Percentiles rank a stretch among this genome's conserved stretches.
Evolutionary conservation across 2,329 filamentous ascomycete species (phyloP).

Genomic region (Drechslerella dactyloides): DNA sequence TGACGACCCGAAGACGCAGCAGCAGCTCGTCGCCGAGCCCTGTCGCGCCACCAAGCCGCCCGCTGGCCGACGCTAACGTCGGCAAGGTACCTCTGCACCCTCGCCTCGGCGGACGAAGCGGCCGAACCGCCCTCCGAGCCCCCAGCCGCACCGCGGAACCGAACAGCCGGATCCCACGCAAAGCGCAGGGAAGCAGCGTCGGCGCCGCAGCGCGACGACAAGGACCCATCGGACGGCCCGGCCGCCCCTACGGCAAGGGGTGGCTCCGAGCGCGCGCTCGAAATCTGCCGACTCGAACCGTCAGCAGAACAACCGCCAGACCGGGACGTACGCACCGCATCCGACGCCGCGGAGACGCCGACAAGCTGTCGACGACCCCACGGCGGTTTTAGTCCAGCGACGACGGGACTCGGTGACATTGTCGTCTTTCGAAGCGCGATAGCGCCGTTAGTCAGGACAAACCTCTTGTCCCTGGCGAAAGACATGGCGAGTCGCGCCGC

Average conservation of each 20-base stretch:
- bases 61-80: neutral
- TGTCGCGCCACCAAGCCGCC: neutral
- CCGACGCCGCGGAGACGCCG: neutral
- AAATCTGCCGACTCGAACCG: neutral
- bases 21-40: constrained; percentile 1
- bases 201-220: neutral
- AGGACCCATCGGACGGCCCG: neutral
- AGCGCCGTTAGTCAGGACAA: constrained; percentile 15
- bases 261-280: neutral
- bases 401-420: neutral
- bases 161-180: neutral
- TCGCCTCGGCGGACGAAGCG: neutral
- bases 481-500: constrained; percentile 7
- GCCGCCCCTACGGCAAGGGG: neutral
- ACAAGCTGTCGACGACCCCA: no score
- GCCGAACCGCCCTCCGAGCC: neutral
- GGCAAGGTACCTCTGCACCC: constrained; percentile 6
- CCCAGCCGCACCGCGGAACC: neutral
- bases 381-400: no score
- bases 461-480: constrained; percentile 21
- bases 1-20: neutral
- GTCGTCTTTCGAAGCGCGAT: constrained; percentile 13
- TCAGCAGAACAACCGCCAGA: neutral
- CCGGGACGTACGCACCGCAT: neutral
- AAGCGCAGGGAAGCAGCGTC: neutral